Conservation (phyloP, 1,284 basidiomycete genomes). For the Cutaneotrichosporon sp. region DNA sequence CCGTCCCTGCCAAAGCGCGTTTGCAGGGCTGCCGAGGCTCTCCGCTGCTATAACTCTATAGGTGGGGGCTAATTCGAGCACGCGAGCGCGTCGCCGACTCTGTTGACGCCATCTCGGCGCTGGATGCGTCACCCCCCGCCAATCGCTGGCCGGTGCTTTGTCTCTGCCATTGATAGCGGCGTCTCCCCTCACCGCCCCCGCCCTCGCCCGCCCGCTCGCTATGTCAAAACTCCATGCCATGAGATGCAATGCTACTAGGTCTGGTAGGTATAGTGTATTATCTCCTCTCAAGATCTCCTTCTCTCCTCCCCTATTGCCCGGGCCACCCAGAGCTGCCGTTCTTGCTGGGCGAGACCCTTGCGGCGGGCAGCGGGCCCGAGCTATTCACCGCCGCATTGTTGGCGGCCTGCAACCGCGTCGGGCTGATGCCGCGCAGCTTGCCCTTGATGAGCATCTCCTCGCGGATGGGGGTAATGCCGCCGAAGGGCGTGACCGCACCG, state of each 20-base stretch:
- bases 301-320: conserved; percentile 15
- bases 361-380: not conserved
- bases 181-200: too few relatives aligned
- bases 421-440: conserved; percentile 17
- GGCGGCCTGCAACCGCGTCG: conserved; percentile 9
- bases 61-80: too few relatives aligned
- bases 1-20: too few relatives aligned
- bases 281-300: not conserved
- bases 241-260: conserved; percentile 11
- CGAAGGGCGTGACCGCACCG: conserved; percentile 43
- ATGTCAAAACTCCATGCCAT: conserved; percentile 8
- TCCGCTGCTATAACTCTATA: too few relatives aligned
- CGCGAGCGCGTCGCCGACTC: too few relatives aligned
- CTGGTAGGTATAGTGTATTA: conserved; percentile 4
- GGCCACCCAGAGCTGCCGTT: conserved; percentile 17
- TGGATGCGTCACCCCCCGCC: too few relatives aligned
- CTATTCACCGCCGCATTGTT: not conserved
- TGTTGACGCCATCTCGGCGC: too few relatives aligned
- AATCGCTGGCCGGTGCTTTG: too few relatives aligned
- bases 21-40: too few relatives aligned
- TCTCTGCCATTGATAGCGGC: too few relatives aligned
- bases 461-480: conserved; percentile 39
- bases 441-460: conserved; percentile 30
- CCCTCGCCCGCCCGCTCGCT: too few relatives aligned
- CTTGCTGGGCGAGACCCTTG: conserved; percentile 13